These are phyloP conservation scores for Lichtheimia ramosa DNA, from an alignment of 371 early-diverging fungal genomes.

Conservation along the genomic window DNA sequence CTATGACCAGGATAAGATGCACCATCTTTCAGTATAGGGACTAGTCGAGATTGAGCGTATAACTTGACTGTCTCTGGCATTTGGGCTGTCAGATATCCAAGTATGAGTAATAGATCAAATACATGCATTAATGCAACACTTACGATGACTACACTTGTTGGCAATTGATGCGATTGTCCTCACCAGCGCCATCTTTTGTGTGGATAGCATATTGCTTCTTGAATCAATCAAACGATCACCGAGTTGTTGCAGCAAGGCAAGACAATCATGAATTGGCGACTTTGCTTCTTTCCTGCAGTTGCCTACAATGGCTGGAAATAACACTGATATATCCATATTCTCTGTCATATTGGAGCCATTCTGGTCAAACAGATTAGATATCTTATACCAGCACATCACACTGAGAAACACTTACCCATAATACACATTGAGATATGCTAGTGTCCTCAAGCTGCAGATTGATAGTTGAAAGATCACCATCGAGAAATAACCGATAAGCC, in stretches of 20 bases:
- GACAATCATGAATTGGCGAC: no score
- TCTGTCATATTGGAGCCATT: no score
- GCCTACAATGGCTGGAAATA: slow-evolving; percentile 37
- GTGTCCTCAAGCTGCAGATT: not conserved
- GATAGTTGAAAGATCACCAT: slow-evolving; percentile 2
- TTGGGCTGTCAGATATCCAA: slow-evolving; percentile 21
- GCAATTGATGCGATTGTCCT: slow-evolving; percentile 55
- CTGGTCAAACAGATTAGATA: no score
- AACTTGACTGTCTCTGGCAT: slow-evolving; percentile 34
- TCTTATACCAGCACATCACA: not conserved
- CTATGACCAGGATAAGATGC: slow-evolving; percentile 9
- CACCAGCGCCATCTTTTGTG: slow-evolving; percentile 42
- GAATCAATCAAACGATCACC: no score
- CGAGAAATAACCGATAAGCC: slow-evolving; percentile 1
- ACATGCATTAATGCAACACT: slow-evolving; percentile 48
- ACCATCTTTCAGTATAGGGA: not conserved
- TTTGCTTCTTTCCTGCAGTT: slow-evolving; percentile 35
- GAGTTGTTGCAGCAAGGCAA: no score
- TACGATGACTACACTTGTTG: slow-evolving; percentile 61
- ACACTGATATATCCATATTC: slow-evolving; percentile 21
- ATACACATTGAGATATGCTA: not conserved
- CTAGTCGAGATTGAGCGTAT: slow-evolving; percentile 2
- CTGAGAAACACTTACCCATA: not conserved
- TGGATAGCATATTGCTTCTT: not conserved
- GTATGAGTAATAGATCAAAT: slow-evolving; percentile 29